Percentiles rank a stretch among this genome's conserved stretches.
These are phyloP conservation scores for Naematelia encephala DNA, from an alignment of 768 basidiomycete genomes.

Conservation along the genomic window DNA sequence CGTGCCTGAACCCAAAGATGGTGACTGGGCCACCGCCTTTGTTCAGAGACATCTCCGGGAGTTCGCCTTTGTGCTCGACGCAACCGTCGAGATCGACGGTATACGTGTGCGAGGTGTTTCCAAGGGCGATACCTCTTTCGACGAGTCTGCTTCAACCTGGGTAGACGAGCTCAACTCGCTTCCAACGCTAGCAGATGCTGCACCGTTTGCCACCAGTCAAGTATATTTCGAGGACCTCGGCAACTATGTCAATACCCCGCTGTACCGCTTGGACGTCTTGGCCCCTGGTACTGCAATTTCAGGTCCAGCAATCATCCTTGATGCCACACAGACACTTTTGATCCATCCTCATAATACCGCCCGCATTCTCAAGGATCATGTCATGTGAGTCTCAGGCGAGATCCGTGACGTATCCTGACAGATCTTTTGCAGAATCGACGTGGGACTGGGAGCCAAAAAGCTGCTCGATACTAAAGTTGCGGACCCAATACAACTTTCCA, in stretches of 20 bases:
- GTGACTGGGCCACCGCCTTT: slow-evolving; percentile 75
- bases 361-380: not conserved
- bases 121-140: slow-evolving; percentile 52
- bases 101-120: slow-evolving; percentile 91
- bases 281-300: slow-evolving; percentile 66
- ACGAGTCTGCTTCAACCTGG: not conserved
- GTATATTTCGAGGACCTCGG: slow-evolving; percentile 20
- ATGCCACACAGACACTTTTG: slow-evolving; percentile 86
- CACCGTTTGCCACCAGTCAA: slow-evolving; percentile 60
- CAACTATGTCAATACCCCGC: slow-evolving; percentile 2
- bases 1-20: slow-evolving; percentile 53
- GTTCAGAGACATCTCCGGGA: slow-evolving; percentile 74
- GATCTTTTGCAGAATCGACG: slow-evolving; percentile 8
- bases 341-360: not conserved
- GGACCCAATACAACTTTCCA: slow-evolving; percentile 9
- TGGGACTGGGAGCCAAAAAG: slow-evolving; percentile 9
- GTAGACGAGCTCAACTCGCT: not conserved
- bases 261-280: slow-evolving; percentile 47
- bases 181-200: not conserved
- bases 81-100: slow-evolving; percentile 86
- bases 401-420: not conserved
- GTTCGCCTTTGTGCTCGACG: slow-evolving; percentile 87
- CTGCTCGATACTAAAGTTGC: slow-evolving; percentile 7
- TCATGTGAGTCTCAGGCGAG: not conserved
- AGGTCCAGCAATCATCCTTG: slow-evolving; percentile 90